A percentile compares a stretch with the other conserved stretches of the same genome.
Evolutionary conservation across 352 stramenopile genomes (phyloP).

Genomic region (Phytopythium boreale): DNA sequence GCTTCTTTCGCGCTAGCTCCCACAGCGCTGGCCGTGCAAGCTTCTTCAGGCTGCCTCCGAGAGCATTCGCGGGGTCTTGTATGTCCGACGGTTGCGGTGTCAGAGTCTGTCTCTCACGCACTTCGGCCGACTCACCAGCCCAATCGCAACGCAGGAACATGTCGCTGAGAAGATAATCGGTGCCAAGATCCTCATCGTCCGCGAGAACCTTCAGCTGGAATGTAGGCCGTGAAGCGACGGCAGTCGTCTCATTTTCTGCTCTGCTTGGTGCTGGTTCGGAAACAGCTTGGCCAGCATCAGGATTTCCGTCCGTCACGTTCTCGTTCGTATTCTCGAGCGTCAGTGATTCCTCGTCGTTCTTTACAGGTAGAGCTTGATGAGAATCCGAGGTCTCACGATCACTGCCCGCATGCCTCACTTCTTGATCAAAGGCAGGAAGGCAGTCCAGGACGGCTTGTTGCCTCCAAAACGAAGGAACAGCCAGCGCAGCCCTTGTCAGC

Average conservation of each 20-base stretch:
- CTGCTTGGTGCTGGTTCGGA: neutral
- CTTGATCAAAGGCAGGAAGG: neutral
- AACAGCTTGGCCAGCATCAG: neutral
- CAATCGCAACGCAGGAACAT: constrained; percentile 1
- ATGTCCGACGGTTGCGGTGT: neutral
- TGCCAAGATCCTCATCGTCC: neutral
- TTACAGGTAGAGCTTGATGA: neutral
- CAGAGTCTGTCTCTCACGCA: no score
- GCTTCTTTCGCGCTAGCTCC: constrained; percentile 20
- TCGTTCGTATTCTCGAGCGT: neutral
- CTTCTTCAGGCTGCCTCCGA: constrained; percentile 9
- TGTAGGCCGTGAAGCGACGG: neutral
- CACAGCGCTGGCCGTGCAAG: constrained; percentile 20
- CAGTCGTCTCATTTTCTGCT: neutral
- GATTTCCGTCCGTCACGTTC: neutral
- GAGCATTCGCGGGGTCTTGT: neutral
- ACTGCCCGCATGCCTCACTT: neutral
- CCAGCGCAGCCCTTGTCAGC: neutral
- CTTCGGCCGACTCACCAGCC: neutral
- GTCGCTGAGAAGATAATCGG: constrained; percentile 4
- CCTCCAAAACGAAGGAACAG: constrained; percentile 1
- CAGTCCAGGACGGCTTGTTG: neutral
- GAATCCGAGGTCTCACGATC: neutral
- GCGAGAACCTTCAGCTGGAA: neutral
- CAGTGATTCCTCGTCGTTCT: neutral